Evolutionary conservation across 176 grass and related monocot genomes (phyloP), one percentile per base, ranked within the genome.

Genomic region (Oryza australiensis): DNA sequence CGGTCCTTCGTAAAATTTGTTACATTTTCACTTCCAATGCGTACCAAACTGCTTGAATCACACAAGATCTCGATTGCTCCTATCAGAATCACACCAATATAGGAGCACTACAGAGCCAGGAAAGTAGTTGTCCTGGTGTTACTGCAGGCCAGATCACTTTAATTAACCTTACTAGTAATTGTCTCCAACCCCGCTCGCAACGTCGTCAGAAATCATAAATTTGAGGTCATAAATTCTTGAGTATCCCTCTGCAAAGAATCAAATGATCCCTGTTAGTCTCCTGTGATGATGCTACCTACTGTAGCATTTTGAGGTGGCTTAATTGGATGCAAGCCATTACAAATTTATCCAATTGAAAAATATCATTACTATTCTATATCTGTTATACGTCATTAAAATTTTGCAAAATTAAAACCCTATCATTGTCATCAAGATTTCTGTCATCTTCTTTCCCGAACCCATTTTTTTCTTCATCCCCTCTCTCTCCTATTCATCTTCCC

Each of bases 101-200:
- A 8, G 35, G 34, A 8, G 35, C 8, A 9, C 7, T 35, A 35
- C 1, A 35, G 7, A 35, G 42, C 42, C 42, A 13, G 12, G 12
- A 35, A 35, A 46, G 13, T 46, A 46, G 13, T 15, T 15, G 43
- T 46, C 11, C 2, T 43, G 3, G 3, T 33, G 35, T 80, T 59
- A 28, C 70, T 62, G 38, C 3, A 59, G 4, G 26, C 48, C 13
- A 16, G 2, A 40, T 1, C 46, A 60, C 20, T 81, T 71, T 26
- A 81, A 60, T 71, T 42, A 32, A 62, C 49, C 67, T 26, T 29
- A 40, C 67, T 62, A n/a, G 62, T 64, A 42, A 33, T 78, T 65
- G 15, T 4, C 8, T 64, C 14, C 0, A 3, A 0, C 59, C 12
- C 69, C 48, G 26, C 26, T 5, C 13, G 3, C 15, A 73, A 73